Percentiles rank a stretch among this genome's conserved stretches.
These are phyloP conservation scores for Chionographis japonica DNA, from an alignment of 106 monocot genomes.

Conservation along the genomic window DNA sequence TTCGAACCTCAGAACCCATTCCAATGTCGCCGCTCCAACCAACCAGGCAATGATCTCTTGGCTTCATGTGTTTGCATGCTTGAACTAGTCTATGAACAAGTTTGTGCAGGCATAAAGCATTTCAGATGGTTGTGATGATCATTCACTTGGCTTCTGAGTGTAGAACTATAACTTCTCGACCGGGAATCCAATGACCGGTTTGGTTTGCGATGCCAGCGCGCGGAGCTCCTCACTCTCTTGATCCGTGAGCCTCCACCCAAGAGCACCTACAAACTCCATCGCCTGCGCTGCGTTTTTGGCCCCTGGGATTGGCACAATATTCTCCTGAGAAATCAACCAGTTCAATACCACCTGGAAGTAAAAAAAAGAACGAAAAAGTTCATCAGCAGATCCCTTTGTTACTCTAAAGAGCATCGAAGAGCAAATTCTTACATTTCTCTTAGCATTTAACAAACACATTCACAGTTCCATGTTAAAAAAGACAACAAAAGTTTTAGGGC, in stretches of 20 bases:
- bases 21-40: too few relatives aligned
- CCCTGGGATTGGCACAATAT: constrained; percentile 70
- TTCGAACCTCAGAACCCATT: too few relatives aligned
- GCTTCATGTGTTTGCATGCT: too few relatives aligned
- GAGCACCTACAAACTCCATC: constrained; percentile 53
- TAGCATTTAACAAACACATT: background rate
- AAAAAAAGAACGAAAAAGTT: background rate
- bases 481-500: too few relatives aligned
- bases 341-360: constrained; percentile 56
- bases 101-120: background rate
- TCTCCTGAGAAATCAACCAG: constrained; percentile 62
- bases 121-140: background rate
- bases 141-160: background rate
- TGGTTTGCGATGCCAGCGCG: constrained; percentile 35
- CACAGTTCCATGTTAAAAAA: background rate
- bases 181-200: constrained; percentile 54
- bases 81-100: too few relatives aligned
- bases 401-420: too few relatives aligned
- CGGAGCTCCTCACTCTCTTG: constrained; percentile 60
- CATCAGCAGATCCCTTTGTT: background rate
- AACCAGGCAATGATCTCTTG: too few relatives aligned
- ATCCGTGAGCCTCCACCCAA: constrained; percentile 57
- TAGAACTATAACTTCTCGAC: constrained; percentile 50
- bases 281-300: constrained; percentile 74
- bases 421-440: background rate